Conservation (phyloP, 2,329 filamentous ascomycete genomes). For the Trichothecium roseum region DNA sequence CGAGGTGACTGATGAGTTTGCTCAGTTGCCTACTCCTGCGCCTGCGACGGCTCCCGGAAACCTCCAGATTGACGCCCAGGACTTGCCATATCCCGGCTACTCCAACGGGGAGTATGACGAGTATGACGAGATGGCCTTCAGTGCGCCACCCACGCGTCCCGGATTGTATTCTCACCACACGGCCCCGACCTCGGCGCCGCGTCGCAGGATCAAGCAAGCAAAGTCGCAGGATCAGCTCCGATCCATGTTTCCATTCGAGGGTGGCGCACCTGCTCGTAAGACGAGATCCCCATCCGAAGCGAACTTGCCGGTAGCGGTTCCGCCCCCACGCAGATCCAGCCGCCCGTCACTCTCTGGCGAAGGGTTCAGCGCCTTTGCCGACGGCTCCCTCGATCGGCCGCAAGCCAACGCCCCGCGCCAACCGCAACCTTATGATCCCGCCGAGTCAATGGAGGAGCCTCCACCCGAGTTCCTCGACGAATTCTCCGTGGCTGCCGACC, state of each 20-base stretch:
- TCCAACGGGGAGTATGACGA: slow-evolving; percentile 18
- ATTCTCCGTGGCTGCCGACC: slow-evolving; percentile 3
- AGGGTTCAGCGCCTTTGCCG: slow-evolving; percentile 26
- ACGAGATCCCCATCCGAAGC: slow-evolving; percentile 13
- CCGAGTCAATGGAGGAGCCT: slow-evolving; percentile 8
- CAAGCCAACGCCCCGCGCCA: slow-evolving; percentile 34
- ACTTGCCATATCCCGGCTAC: slow-evolving; percentile 34
- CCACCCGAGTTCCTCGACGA: slow-evolving; percentile 5
- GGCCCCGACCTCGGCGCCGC: slow-evolving; percentile 13
- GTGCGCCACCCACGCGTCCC: slow-evolving; percentile 10
- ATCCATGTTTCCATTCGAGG: slow-evolving; percentile 34
- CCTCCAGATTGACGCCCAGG: slow-evolving; percentile 22
- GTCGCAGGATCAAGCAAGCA: slow-evolving; percentile 29
- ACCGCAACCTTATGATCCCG: slow-evolving; percentile 28
- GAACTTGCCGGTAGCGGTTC: slow-evolving; percentile 23
- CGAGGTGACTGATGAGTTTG: slow-evolving; percentile 33
- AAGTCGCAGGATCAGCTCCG: slow-evolving; percentile 41
- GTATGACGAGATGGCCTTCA: slow-evolving; percentile 14
- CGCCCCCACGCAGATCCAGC: slow-evolving; percentile 46
- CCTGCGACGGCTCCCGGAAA: slow-evolving; percentile 7
- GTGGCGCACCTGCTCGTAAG: slow-evolving; percentile 32
- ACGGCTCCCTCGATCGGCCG: slow-evolving; percentile 28
- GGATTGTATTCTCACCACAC: slow-evolving; percentile 10
- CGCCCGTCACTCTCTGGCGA: slow-evolving; percentile 36
- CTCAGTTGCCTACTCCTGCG: slow-evolving; percentile 23